Evolutionary conservation across 2,329 filamentous ascomycete species (phyloP).

Genomic region (Ceratocystis cubensis): DNA sequence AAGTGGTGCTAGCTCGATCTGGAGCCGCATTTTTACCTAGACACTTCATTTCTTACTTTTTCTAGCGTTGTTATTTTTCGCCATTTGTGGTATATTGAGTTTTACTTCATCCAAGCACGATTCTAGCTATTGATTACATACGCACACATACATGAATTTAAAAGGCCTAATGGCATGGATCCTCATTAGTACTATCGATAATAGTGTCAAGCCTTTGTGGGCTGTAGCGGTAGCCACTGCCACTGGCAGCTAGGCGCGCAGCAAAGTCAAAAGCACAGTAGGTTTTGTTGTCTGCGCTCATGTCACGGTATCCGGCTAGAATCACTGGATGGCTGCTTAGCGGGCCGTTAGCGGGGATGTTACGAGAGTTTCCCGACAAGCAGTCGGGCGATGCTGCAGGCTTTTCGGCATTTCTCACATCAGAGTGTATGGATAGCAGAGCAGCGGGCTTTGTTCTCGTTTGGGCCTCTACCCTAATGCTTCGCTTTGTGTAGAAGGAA

Average conservation of each 20-base stretch:
- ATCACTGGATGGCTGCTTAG: constrained; percentile 1
- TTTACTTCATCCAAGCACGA: not conserved
- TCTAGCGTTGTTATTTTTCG: not conserved
- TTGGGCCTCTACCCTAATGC: no score
- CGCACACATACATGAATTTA: not conserved
- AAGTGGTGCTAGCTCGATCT: constrained; percentile 16
- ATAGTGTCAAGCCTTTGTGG: not conserved
- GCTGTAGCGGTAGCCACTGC: not conserved
- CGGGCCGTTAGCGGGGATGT: not conserved
- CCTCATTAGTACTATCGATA: not conserved
- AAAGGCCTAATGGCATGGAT: not conserved
- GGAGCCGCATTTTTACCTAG: constrained; percentile 16
- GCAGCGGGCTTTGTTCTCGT: no score
- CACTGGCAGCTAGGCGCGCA: no score
- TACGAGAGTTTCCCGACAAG: not conserved
- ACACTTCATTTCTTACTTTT: not conserved
- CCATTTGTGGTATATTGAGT: not conserved
- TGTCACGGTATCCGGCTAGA: not conserved
- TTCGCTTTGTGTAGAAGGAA: no score
- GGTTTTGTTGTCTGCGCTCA: not conserved
- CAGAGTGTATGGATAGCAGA: not conserved
- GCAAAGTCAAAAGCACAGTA: not conserved
- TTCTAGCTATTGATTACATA: not conserved
- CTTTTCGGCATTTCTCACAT: not conserved
- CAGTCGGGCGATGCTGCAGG: not conserved